Conservation (phyloP, 768 basidiomycete genomes). For the Boletellus emodensis region DNA sequence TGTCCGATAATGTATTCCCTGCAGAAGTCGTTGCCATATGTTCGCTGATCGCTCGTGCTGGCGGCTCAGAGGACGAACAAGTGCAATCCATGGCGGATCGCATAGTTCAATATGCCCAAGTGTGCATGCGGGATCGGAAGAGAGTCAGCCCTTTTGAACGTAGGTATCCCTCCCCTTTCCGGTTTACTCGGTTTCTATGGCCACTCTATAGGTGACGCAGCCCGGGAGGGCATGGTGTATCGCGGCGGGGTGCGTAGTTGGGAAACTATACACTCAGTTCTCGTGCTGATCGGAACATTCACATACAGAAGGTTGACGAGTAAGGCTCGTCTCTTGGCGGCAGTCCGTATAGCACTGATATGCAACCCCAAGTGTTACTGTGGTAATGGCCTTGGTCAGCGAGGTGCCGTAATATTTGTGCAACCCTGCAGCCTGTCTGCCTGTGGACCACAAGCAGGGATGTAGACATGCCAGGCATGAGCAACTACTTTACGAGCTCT, state of each 20-base stretch:
- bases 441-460: not conserved
- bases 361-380: constrained; percentile 52
- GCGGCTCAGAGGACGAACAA: constrained; percentile 53
- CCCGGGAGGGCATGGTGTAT: constrained; percentile 59
- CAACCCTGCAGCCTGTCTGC: not conserved
- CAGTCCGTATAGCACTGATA: constrained; percentile 8
- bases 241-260: constrained; percentile 65
- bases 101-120: constrained; percentile 62
- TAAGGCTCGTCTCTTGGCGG: constrained; percentile 34
- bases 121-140: constrained; percentile 64
- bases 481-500: not conserved
- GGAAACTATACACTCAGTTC: constrained; percentile 1
- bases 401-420: constrained; percentile 45
- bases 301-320: constrained; percentile 73
- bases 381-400: constrained; percentile 62
- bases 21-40: constrained; percentile 70
- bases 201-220: constrained; percentile 50
- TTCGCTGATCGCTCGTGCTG: constrained; percentile 55
- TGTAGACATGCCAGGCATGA: not conserved
- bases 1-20: constrained; percentile 59
- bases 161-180: constrained; percentile 30
- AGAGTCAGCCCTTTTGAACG: constrained; percentile 74
- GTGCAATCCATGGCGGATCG: constrained; percentile 71
- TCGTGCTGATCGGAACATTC: constrained; percentile 5
- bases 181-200: constrained; percentile 4